A percentile compares a stretch with the other conserved stretches of the same genome.
These are phyloP conservation scores for Geotrichum candidum DNA, from an alignment of 1,139 yeast genomes.

Conservation along the genomic window DNA sequence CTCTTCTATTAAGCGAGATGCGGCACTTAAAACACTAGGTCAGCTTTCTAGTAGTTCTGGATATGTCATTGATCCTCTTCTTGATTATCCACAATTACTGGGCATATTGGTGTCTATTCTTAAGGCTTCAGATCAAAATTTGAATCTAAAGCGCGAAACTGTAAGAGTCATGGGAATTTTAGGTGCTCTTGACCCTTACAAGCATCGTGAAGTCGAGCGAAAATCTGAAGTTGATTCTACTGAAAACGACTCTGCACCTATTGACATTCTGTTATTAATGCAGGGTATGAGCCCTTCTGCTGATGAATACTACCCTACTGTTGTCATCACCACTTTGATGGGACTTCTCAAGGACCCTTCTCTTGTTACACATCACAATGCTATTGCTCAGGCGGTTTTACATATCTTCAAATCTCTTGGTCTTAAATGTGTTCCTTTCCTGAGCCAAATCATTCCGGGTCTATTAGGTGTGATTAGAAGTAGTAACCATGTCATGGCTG, in stretches of 20 bases:
- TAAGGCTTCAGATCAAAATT: constrained; percentile 65
- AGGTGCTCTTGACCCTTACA: constrained; percentile 96
- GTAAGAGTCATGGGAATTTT: constrained; percentile 83
- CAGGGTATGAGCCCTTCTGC: constrained; percentile 90
- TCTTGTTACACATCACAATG: constrained; percentile 77
- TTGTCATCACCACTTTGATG: constrained; percentile 80
- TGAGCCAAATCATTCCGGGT: constrained; percentile 85
- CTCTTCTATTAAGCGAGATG: constrained; percentile 76
- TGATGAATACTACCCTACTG: constrained; percentile 94
- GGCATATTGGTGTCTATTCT: constrained; percentile 77
- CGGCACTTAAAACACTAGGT: constrained; percentile 82
- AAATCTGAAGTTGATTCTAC: constrained; percentile 51
- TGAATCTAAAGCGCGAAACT: constrained; percentile 73
- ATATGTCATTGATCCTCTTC: constrained; percentile 86
- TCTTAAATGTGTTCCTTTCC: constrained; percentile 75
- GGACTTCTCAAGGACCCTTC: constrained; percentile 81
- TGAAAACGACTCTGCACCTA: constrained; percentile 81
- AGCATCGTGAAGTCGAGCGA: constrained; percentile 85
- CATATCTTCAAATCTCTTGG: constrained; percentile 87
- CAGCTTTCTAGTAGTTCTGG: constrained; percentile 88
- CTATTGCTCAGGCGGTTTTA: constrained; percentile 86
- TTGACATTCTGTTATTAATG: constrained; percentile 85
- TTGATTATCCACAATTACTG: constrained; percentile 84
- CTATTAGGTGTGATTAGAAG: constrained; percentile 77
- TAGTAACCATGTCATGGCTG: constrained; percentile 76